Percentiles rank a stretch among this genome's conserved stretches.
phyloP scores from a whole-genome alignment of 2,329 filamentous ascomycete species.

The Mycogone perniciosa region DNA sequence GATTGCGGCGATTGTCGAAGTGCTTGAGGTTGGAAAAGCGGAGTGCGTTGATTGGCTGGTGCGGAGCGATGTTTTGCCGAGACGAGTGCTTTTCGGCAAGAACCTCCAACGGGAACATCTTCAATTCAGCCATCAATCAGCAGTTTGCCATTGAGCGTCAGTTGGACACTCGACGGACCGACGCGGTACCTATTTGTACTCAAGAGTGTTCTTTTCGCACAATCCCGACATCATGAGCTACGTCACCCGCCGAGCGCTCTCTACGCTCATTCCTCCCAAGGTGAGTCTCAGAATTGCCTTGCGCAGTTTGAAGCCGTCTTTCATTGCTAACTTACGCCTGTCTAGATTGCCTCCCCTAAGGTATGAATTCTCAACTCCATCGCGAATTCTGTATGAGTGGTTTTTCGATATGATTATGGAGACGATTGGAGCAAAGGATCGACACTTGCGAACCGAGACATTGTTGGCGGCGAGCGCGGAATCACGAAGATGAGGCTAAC shows the following conservation, averaged over 20 bases:
- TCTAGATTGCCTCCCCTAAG: conserved; percentile 73
- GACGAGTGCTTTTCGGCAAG: conserved; percentile 45
- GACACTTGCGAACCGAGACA: background rate
- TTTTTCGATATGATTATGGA: background rate
- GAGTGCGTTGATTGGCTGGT: conserved; percentile 35
- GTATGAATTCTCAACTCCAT: conserved; percentile 42
- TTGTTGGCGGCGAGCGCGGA: background rate
- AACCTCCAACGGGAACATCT: conserved; percentile 22
- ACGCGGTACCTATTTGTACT: conserved; percentile 20
- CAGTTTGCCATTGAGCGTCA: conserved; percentile 30
- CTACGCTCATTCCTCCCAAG: conserved; percentile 99
- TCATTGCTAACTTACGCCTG: conserved; percentile 33
- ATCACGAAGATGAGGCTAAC: conserved; percentile 12
- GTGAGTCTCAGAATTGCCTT: conserved; percentile 44
- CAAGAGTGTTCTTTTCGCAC: conserved; percentile 20
- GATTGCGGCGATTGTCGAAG: conserved; percentile 25
- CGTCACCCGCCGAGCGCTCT: conserved; percentile 83
- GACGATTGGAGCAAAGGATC: background rate
- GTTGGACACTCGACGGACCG: conserved; percentile 26
- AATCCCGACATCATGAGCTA: conserved; percentile 71
- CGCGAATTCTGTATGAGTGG: conserved; percentile 5
- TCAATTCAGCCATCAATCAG: conserved; percentile 16
- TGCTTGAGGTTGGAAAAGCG: conserved; percentile 13
- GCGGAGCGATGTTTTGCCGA: conserved; percentile 39
- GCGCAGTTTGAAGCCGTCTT: conserved; percentile 21